A percentile compares a stretch with the other conserved stretches of the same genome.
These are phyloP conservation scores for Porphyrellus cyaneotinctus DNA, from an alignment of 768 basidiomycete species.

Conservation along the genomic window DNA sequence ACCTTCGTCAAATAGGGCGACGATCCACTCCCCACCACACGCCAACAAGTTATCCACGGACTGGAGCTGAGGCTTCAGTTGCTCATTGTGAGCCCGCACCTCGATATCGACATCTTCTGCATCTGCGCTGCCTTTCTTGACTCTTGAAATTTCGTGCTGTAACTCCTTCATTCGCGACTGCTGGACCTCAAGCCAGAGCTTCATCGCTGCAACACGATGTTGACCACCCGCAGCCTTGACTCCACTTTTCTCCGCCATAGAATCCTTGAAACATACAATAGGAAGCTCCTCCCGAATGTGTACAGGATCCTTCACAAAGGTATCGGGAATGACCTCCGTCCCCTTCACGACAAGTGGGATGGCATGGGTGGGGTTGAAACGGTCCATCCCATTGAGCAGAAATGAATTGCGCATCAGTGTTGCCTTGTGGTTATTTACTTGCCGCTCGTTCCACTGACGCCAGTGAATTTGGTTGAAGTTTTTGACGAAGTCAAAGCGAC, in stretches of 20 bases:
- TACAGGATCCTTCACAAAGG: background rate
- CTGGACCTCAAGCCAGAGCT: background rate
- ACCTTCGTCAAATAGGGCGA: background rate
- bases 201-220: background rate
- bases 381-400: conserved; percentile 1
- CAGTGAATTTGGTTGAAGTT: background rate
- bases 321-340: background rate
- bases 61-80: background rate
- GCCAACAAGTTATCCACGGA: background rate
- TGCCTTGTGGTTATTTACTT: background rate
- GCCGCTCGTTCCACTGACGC: background rate
- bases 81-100: background rate
- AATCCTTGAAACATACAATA: background rate
- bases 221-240: conserved; percentile 1
- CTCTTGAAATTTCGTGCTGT: background rate
- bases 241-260: background rate
- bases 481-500: background rate
- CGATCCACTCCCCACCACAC: background rate
- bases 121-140: background rate
- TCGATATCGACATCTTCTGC: background rate
- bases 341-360: background rate
- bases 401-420: background rate
- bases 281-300: background rate
- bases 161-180: background rate
- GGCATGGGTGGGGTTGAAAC: background rate